Base-by-base conservation (phyloP, 495 filamentous ascomycete species). In the Daldinia grandis region DNA sequence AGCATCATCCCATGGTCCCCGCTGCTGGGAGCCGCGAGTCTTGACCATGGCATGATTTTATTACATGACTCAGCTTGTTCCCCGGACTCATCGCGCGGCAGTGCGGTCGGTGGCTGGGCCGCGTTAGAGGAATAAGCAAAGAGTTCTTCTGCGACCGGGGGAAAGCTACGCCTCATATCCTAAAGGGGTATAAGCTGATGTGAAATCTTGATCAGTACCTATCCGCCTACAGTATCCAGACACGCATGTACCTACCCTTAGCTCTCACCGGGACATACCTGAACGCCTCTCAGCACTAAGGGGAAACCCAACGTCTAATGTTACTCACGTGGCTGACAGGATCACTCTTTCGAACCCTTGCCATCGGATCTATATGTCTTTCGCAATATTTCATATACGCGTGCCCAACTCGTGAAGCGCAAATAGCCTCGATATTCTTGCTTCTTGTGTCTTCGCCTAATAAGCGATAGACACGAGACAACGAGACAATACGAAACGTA, bases 261-360 rank as follows among this genome's bases (percentile, higher is more conserved):
- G 19, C 40, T 21, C 40, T 55, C 40, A 60, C 49, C 69, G 64
- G 64, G 40, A 68, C 31, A 17, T 54, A 33, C 64, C 44, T 60
- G 42, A 40, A 57, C 63, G 58, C 47, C 44, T 67, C 54, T 31
- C 25, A 40, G 42, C 55, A 17, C 57, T 54, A 62, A 53, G 47
- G 30, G 17, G 17, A 24, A 64, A 33, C 50, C 69, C 69, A 65
- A 61, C 70, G 61, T 69, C 61, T 50, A 69, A 62, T 68, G 61
- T 62, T 62, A 62, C 42, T 68, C 70, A 69, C 70, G 70, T 73
- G 70, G 70, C 70, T 73, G 70, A 54, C 70, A 35, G 61, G 61
- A 68, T 65, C 56, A 60, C 9, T 35, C 31, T 62, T 24, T 27
- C 27, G 44, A 55, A 27, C 49, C 37, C 30, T 17, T 44, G 60